These are phyloP conservation scores for Pseudocercospora macadamiae DNA, from an alignment of 2,329 filamentous ascomycete species.

Conservation along the genomic window DNA sequence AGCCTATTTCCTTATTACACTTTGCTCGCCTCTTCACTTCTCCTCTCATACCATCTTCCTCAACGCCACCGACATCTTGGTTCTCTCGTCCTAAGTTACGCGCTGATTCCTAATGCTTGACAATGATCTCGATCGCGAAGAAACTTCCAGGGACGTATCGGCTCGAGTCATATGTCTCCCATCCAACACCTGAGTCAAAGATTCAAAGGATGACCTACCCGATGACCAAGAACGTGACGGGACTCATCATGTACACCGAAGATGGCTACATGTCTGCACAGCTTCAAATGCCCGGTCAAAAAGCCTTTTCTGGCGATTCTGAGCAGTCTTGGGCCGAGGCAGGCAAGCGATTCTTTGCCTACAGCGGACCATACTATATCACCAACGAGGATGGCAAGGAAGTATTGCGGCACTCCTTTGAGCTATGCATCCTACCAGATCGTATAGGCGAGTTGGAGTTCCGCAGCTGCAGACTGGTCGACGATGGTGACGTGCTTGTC, in stretches of 20 bases:
- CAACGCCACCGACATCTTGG: too few relatives aligned
- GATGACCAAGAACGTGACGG: slow-evolving; percentile 36
- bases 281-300: slow-evolving; percentile 36
- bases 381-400: slow-evolving; percentile 38
- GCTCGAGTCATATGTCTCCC: slow-evolving; percentile 17
- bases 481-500: slow-evolving; percentile 40
- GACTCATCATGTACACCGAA: slow-evolving; percentile 39
- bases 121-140: background rate
- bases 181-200: slow-evolving; percentile 9
- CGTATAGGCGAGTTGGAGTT: slow-evolving; percentile 40
- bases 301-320: slow-evolving; percentile 1
- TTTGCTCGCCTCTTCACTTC: too few relatives aligned
- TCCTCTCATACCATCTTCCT: background rate
- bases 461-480: slow-evolving; percentile 38
- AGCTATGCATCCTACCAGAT: slow-evolving; percentile 39
- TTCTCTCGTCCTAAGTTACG: too few relatives aligned
- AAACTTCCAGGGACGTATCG: slow-evolving; percentile 11
- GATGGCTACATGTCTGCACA: slow-evolving; percentile 41
- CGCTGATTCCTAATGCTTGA: too few relatives aligned
- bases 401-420: slow-evolving; percentile 38
- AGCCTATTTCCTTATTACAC: background rate
- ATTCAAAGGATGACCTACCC: slow-evolving; percentile 28
- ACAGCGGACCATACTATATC: slow-evolving; percentile 41
- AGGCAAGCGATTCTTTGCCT: slow-evolving; percentile 39
- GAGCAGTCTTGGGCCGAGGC: slow-evolving; percentile 42